Evolutionary conservation across 305 asterid genomes (phyloP), one percentile per base, ranked within the genome.

Genomic region (Galium porrigens): DNA sequence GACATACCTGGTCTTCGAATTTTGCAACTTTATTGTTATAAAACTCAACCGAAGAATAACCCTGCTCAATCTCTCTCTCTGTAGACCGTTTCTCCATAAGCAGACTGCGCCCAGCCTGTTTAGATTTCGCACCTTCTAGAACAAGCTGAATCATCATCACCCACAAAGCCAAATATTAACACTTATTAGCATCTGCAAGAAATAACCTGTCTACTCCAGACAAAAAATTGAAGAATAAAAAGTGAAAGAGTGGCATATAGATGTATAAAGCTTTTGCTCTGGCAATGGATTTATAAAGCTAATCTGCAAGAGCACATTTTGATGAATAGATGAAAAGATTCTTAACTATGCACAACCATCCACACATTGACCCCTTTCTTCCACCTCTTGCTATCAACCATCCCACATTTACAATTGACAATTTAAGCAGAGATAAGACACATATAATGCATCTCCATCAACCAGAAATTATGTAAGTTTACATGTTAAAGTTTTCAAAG

Each of bases 1-100:
- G 49, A 55, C 69, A 37, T 81, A 89, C 99, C 91, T 89, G 99
- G 77, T 94, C 96, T 68, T 87, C 95, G 63, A 94, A 82, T 80
- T 87, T 88, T 63, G 82, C 72, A 70, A 85, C 89, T 84, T 87
- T 87, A 65, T 72, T 70, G 42, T 82, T 82, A 44, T 75, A 85
- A 73, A 83, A 75, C 48, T 78, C 86, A 32, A 79, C 84, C 71
- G 86, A 73, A 74, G 81, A 72, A 78, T 79, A 82, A 71, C 79
- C 81, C 72, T 81, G 90, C 58, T 80, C 89, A 67, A 85, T 80
- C 32, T 81, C 71, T 73, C 81, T 84, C 81, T 85, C 95, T 71
- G 79, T 46, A 71, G 75, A 75, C 58, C 70, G 88, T 63, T 85
- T 87, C 77, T 87, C 96, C 92, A 73, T 72, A 44, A 73, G 81